Evolutionary conservation across 2,329 filamentous ascomycete genomes (phyloP), one percentile per base, ranked within the genome.

Genomic region (Fusarium setosum): DNA sequence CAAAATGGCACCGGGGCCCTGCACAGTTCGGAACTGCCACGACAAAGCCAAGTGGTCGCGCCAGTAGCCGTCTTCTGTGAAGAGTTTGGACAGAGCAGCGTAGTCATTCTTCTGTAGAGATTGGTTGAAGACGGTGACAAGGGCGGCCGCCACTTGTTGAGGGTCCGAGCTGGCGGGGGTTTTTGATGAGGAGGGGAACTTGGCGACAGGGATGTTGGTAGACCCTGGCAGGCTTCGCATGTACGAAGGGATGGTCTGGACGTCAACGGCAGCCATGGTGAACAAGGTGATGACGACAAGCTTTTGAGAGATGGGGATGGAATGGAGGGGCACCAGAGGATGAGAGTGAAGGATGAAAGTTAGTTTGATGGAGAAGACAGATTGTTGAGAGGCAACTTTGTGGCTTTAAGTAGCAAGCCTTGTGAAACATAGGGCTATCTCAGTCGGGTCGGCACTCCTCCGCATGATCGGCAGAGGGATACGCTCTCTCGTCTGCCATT

Each of bases 31-130:
- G 42, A 86, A 82, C 37, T 84, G 81, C 86, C 86, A 89, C 1
- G 84, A 81, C 1, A 89, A 71, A 18, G 81, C 82, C 0, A 89
- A 76, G 40, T 88, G 84, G 66, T 89, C 87, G 9, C 86, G 81
- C 87, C 86, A 89, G 73, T 82, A 87, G 55, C 84, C 82, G 18
- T 83, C 76, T 1, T 76, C 65, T 4, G 78, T 44, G 38, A 72
- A 72, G 24, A 70, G 50, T 4, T 66, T 53, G 0, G 79, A 69
- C 0, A 83, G 38, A 2, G 70, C 68, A 3, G 63, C 34, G 38
- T 77, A 70, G 50, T 85, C 76, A 4, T 76, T 70, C 11, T 65
- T 71, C 5, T 67, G 55, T 1, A 88, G 59, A 1, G 73, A 72
- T 8, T 74, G 58, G 67, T 85, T 86, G 67, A 61, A 71, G 2